A percentile compares a stretch with the other conserved stretches of the same genome.
These are phyloP conservation scores for Penicillium ochrochloron DNA, from an alignment of 495 filamentous ascomycete species.

Conservation along the genomic window DNA sequence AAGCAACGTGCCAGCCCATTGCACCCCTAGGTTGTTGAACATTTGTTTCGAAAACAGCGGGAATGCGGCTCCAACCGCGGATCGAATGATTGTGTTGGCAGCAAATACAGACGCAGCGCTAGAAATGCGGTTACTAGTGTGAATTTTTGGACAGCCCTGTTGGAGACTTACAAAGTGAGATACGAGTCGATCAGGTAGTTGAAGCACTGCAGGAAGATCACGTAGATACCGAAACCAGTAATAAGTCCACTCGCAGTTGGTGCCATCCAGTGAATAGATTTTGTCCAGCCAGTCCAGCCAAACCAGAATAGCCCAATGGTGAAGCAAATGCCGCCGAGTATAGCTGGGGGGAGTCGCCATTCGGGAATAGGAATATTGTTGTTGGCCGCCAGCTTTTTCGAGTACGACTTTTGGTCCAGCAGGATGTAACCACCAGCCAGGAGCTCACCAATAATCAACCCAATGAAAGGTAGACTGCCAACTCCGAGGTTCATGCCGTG, in stretches of 20 bases:
- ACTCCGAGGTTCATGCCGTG: conserved; percentile 46
- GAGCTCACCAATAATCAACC: conserved; percentile 45
- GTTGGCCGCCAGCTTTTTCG: conserved; percentile 37
- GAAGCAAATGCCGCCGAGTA: conserved; percentile 53
- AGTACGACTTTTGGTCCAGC: conserved; percentile 33
- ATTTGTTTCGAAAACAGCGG: conserved; percentile 82
- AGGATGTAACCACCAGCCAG: conserved; percentile 36
- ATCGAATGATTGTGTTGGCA: conserved; percentile 85
- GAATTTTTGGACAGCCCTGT: neutral
- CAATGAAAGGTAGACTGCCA: conserved; percentile 46
- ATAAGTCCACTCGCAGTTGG: conserved; percentile 41
- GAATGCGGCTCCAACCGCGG: conserved; percentile 75
- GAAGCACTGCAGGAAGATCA: conserved; percentile 47
- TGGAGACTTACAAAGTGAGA: conserved; percentile 67
- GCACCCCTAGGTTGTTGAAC: conserved; percentile 75
- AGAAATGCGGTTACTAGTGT: conserved; percentile 11
- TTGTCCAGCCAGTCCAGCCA: conserved; percentile 45
- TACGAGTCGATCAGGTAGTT: conserved; percentile 49
- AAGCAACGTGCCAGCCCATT: conserved; percentile 79
- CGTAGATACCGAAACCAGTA: conserved; percentile 41
- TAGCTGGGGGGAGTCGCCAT: conserved; percentile 49
- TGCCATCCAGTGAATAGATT: conserved; percentile 45
- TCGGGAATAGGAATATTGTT: conserved; percentile 42
- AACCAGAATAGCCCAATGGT: conserved; percentile 60
- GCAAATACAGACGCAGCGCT: conserved; percentile 91